Percentiles rank a stretch among this genome's conserved stretches.
phyloP scores from a whole-genome alignment of 345 rosid genomes.

The Brassica incana region DNA sequence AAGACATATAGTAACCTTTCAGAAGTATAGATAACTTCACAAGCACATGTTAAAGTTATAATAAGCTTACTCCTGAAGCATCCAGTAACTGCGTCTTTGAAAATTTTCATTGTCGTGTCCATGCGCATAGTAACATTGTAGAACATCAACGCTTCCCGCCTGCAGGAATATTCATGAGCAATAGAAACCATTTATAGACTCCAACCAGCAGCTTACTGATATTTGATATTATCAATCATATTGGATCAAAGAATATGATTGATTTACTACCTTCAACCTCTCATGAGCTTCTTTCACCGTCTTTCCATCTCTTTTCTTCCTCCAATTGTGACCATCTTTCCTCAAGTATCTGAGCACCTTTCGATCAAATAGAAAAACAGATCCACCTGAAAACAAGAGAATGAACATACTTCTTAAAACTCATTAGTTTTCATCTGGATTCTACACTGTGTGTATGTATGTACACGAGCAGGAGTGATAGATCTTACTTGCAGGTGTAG shows the following conservation, averaged over 20 bases:
- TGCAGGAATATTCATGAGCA: conserved; percentile 38
- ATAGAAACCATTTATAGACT: background rate
- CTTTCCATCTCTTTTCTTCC: conserved; percentile 93
- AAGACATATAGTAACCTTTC: background rate
- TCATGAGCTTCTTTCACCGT: conserved; percentile 94
- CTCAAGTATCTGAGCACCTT: conserved; percentile 89
- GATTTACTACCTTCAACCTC: conserved; percentile 72
- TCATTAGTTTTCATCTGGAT: background rate
- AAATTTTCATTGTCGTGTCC: conserved; percentile 86
- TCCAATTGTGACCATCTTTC: conserved; percentile 96
- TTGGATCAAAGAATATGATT: background rate
- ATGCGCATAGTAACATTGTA: conserved; percentile 98
- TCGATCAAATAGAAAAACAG: conserved; percentile 82
- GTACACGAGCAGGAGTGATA: background rate
- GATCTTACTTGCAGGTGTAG: conserved; percentile 66
- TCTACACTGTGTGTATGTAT: no score
- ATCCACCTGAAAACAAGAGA: conserved; percentile 64
- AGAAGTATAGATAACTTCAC: background rate
- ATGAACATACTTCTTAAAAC: background rate
- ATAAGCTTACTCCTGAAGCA: conserved; percentile 93
- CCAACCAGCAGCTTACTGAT: background rate
- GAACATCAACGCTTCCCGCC: conserved; percentile 92
- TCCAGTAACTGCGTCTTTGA: conserved; percentile 96
- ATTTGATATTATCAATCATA: background rate
- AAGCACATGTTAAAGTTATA: conserved; percentile 4